Base-by-base conservation (phyloP, 2,329 filamentous ascomycete genomes). In the Scleromitrula shiraiana region DNA sequence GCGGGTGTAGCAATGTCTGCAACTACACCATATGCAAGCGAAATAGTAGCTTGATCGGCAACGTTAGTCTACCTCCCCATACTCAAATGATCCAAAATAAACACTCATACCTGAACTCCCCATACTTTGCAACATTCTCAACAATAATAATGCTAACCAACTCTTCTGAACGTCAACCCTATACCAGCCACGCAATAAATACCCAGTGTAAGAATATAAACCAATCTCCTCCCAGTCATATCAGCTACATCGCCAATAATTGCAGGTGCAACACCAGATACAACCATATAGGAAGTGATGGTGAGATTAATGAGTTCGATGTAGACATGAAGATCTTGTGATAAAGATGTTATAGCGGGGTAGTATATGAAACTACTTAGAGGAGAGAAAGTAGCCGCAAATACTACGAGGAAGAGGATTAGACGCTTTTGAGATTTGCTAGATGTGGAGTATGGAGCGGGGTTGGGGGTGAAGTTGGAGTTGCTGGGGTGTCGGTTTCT, bases 181-280 rank as follows among this genome's bases (percentile, higher is more conserved):
- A 40, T 40, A n/a, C n/a, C 22, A 17, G 23, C n/a, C 4, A 27
- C 22, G n/a, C 7, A 20, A 41, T 30, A 22, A 26, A 32, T 32
- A 17, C 20, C 23, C 22, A 27, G 6, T 10, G 22, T 27, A 27
- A 41, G 17, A 22, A 32, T 7, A 14, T 32, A 41, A 20, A 32
- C 15, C 14, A 15, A n/a, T 39, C 17, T 24, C 17, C 76, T 68
- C 1, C 77, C 76, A 2, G 66, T 64, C 2, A 62, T 68, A 55
- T 82, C 78, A 0, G 77, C 72, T 26, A 80, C 62, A 1, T 70
- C 71, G 0, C 75, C 76, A 19, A 46, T 45, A 47, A 80, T 70
- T 56, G 71, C 73, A 20, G 78, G 78, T 1, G 72, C 69, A 14
- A 81, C 61, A 9, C 73, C 77, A 62, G 80, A 77, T 26, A 80